These are phyloP conservation scores for Graphiopsis chlorocephala DNA, from an alignment of 2,329 filamentous ascomycete species.

Conservation along the genomic window DNA sequence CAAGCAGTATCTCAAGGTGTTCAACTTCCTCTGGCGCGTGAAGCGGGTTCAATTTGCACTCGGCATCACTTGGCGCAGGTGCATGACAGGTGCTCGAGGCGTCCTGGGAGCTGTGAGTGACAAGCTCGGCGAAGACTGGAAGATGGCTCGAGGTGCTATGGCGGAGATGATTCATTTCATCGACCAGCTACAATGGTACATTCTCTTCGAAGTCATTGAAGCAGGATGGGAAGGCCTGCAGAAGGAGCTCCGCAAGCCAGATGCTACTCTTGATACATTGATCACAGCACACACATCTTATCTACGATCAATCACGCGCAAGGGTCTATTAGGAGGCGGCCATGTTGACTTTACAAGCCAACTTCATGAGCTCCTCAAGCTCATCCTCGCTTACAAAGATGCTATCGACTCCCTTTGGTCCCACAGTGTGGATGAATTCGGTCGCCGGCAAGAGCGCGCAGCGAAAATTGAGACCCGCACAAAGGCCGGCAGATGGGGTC, in stretches of 20 bases:
- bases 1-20: slow-evolving; percentile 95
- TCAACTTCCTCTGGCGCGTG: slow-evolving; percentile 98
- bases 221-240: slow-evolving; percentile 91
- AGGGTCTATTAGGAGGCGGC: slow-evolving; percentile 78
- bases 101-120: slow-evolving; percentile 76
- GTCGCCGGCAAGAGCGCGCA: slow-evolving; percentile 78
- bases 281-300: slow-evolving; percentile 90
- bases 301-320: slow-evolving; percentile 90
- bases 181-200: slow-evolving; percentile 96
- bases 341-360: slow-evolving; percentile 77
- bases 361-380: slow-evolving; percentile 85
- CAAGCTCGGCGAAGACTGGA: slow-evolving; percentile 67
- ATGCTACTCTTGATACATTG: slow-evolving; percentile 89
- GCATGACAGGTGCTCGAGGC: slow-evolving; percentile 92
- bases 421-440: slow-evolving; percentile 93
- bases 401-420: slow-evolving; percentile 91
- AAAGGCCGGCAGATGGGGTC: slow-evolving; percentile 62
- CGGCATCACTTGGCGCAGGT: slow-evolving; percentile 85
- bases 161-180: slow-evolving; percentile 99
- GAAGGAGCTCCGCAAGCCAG: slow-evolving; percentile 69
- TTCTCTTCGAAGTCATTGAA: slow-evolving; percentile 97
- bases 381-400: slow-evolving; percentile 92
- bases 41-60: slow-evolving; percentile 96
- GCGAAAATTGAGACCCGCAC: slow-evolving; percentile 68
- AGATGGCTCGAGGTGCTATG: slow-evolving; percentile 78